These are phyloP conservation scores for Discostella pseudostelligera DNA, from an alignment of 108 stramenopile species.

Conservation along the genomic window DNA sequence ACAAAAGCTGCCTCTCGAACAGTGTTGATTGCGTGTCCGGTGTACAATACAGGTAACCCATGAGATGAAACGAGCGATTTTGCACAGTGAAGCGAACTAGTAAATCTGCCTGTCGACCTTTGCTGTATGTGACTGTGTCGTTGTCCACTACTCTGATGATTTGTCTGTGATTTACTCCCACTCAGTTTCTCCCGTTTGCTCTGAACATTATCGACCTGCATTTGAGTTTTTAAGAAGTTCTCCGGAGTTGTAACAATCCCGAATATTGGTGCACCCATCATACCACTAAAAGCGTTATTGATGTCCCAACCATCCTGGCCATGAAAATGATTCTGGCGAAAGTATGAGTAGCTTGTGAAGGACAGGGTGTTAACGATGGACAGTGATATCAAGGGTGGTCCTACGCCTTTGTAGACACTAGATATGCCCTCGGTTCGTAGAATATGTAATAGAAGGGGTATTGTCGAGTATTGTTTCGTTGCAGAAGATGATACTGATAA, in stretches of 20 bases:
- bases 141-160: constrained; percentile 16
- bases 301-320: constrained; percentile 73
- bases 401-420: constrained; percentile 80
- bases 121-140: constrained; percentile 13
- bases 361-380: constrained; percentile 85
- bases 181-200: constrained; percentile 26
- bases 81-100: constrained; percentile 65
- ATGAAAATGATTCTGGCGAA: constrained; percentile 59
- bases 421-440: constrained; percentile 72
- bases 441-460: constrained; percentile 48
- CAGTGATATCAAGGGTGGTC: constrained; percentile 79
- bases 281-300: constrained; percentile 75
- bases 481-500: constrained; percentile 42
- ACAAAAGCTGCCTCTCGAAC: constrained; percentile 81
- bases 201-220: constrained; percentile 57
- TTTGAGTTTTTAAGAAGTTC: constrained; percentile 78
- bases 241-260: constrained; percentile 81
- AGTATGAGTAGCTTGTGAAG: constrained; percentile 79
- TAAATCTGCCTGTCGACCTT: constrained; percentile 49
- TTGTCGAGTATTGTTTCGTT: constrained; percentile 16
- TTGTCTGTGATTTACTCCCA: constrained; percentile 9
- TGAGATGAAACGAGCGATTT: constrained; percentile 54
- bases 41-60: constrained; percentile 68
- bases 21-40: constrained; percentile 85
- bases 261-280: constrained; percentile 70